Base-by-base conservation (phyloP, 2,329 filamentous ascomycete species). In the Stagonosporopsis rhizophila region DNA sequence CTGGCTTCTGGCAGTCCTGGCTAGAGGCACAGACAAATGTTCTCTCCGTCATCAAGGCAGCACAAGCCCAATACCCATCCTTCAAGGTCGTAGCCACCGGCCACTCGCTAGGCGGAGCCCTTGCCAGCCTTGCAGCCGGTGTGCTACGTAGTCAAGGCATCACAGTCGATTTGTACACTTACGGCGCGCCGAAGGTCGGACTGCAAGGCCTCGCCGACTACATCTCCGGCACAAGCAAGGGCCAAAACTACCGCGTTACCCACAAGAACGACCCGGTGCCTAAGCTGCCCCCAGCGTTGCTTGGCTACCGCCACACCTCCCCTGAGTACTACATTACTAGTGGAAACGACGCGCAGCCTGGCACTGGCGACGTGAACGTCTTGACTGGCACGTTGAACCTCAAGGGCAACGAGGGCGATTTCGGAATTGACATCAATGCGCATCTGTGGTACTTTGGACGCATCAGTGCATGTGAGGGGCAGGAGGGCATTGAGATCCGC, bases 191-290 rank as follows among this genome's bases (percentile, higher is more conserved):
- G 1, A 87, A 87, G 41, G 80, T 87, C 17, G 89, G 87, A 57
- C 87, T 89, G 72, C 66, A 70, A 2, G 78, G 72, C 17, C 81
- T 89, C 54, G 81, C 80, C 49, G 68, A 78, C 47, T 87, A 81
- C 68, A 77, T 90, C 58, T 81, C 80, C 7, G 63, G 65, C 44
- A 85, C 88, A 63, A 56, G 76, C 1, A 83, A 84, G 2, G 77
- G 80, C 50, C 70, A 70, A 52, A 82, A 85, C 61, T 88, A 81
- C 77, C 86, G 89, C 60, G 79, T 90, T 47, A 91, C 89, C 1
- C 88, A 92, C 75, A 75, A 75, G 38, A 78, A 83, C 64, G 90
- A 92, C 71, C 86, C 87, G 0, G 84, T 92, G 1, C 87, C 89
- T 0, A 83, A 86, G 39, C 79, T 92, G 34, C 89, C 89, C 1